phyloP scores from a whole-genome alignment of 2,329 filamentous ascomycete genomes.

The Rhynchosporium agropyri region DNA sequence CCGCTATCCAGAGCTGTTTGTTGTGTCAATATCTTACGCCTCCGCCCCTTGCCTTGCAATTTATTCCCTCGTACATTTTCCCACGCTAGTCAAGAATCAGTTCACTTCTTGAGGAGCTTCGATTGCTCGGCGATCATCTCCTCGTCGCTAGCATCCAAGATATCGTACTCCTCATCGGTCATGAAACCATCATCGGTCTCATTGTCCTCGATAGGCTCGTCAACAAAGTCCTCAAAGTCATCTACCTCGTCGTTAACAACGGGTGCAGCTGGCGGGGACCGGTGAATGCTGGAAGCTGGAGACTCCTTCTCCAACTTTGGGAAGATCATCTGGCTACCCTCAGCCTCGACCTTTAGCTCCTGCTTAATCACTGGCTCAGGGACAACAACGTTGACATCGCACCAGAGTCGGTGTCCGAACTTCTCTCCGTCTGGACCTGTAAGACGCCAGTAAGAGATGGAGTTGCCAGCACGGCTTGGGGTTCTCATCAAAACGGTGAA shows the following conservation, averaged over 20 bases:
- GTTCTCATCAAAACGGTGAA: constrained; percentile 88
- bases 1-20: constrained; percentile 36
- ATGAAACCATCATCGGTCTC: constrained; percentile 76
- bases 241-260: constrained; percentile 50
- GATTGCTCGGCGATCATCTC: constrained; percentile 66
- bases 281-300: constrained; percentile 76
- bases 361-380: constrained; percentile 42
- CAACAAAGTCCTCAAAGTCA: constrained; percentile 54
- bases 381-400: constrained; percentile 74
- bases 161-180: constrained; percentile 98
- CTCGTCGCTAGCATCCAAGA: constrained; percentile 91
- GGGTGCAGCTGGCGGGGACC: constrained; percentile 53
- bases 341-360: constrained; percentile 41
- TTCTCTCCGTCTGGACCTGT: constrained; percentile 77
- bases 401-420: constrained; percentile 95
- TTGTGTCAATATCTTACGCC: constrained; percentile 41
- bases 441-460: constrained; percentile 96
- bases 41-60: constrained; percentile 15
- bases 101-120: constrained; percentile 39
- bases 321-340: constrained; percentile 85
- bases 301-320: constrained; percentile 95
- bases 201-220: constrained; percentile 60
- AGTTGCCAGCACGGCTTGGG: constrained; percentile 72
- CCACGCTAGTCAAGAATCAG: constrained; percentile 16
- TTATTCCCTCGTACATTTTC: constrained; percentile 18